phyloP scores from a whole-genome alignment of 1,284 basidiomycete species.

The Chiua sp. region DNA sequence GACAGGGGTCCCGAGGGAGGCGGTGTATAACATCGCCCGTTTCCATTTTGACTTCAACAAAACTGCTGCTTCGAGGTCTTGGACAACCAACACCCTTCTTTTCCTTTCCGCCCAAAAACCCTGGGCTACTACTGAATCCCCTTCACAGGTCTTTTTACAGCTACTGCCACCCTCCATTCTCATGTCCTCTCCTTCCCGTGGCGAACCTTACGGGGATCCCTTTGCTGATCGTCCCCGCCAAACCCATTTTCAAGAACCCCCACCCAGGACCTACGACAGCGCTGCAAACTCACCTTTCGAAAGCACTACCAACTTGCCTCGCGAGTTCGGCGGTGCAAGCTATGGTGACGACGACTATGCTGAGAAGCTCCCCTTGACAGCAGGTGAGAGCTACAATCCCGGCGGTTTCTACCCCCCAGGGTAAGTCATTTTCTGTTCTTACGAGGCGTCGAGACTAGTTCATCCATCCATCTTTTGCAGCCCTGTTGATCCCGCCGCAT shows the following conservation, averaged over 20 bases:
- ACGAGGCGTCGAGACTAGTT: neutral
- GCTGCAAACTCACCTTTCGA: slow-evolving; percentile 52
- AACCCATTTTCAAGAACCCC: slow-evolving; percentile 64
- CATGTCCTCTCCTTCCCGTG: slow-evolving; percentile 56
- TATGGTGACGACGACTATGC: slow-evolving; percentile 69
- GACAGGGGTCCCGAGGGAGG: slow-evolving; percentile 33
- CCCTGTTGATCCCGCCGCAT: slow-evolving; percentile 62
- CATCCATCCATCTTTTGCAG: slow-evolving; percentile 38
- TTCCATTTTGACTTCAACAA: slow-evolving; percentile 34
- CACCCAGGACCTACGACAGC: slow-evolving; percentile 45
- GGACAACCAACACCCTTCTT: slow-evolving; percentile 24
- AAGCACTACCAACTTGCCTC: slow-evolving; percentile 59
- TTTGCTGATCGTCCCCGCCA: slow-evolving; percentile 69
- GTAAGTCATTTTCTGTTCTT: slow-evolving; percentile 45
- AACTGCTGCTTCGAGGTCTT: slow-evolving; percentile 23
- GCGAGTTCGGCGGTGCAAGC: slow-evolving; percentile 52
- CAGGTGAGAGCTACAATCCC: slow-evolving; percentile 55
- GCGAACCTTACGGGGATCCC: slow-evolving; percentile 60
- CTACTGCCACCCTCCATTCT: slow-evolving; percentile 8
- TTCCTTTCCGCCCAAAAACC: slow-evolving; percentile 7
- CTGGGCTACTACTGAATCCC: slow-evolving; percentile 16
- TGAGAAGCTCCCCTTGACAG: slow-evolving; percentile 76
- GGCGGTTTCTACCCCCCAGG: slow-evolving; percentile 72
- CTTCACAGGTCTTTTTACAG: slow-evolving; percentile 9
- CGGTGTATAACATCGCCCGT: slow-evolving; percentile 44